A percentile compares a stretch with the other conserved stretches of the same genome.
phyloP scores from a whole-genome alignment of 1,284 basidiomycete species.

The Austroboletus novae-zelandiae region DNA sequence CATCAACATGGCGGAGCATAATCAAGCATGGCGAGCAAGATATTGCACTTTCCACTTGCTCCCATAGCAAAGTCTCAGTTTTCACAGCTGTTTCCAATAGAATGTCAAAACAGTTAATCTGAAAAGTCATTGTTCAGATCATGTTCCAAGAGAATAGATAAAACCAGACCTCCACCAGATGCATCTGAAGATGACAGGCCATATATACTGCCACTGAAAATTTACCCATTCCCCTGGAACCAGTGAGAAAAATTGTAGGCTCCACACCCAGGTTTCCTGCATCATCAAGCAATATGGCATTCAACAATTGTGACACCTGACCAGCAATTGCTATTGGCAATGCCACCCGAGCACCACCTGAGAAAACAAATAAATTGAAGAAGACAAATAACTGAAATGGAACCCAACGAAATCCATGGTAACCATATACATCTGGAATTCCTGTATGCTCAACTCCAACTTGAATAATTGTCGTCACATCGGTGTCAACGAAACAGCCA shows the following conservation, averaged over 20 bases:
- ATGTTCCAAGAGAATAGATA: neutral
- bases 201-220: conserved; percentile 57
- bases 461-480: conserved; percentile 74
- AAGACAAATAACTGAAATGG: neutral
- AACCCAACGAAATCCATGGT: conserved; percentile 51
- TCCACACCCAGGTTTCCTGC: conserved; percentile 61
- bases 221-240: conserved; percentile 75
- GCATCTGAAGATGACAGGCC: conserved; percentile 68
- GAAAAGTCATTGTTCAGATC: neutral
- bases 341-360: conserved; percentile 8
- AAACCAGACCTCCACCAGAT: conserved; percentile 70
- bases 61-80: conserved; percentile 75
- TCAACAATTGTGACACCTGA: conserved; percentile 50
- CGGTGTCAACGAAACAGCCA: conserved; percentile 84
- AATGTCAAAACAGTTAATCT: conserved; percentile 88
- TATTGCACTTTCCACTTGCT: conserved; percentile 78
- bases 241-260: conserved; percentile 71
- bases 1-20: conserved; percentile 83
- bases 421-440: conserved; percentile 60
- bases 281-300: conserved; percentile 53
- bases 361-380: neutral
- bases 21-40: conserved; percentile 86
- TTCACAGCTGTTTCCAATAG: conserved; percentile 79
- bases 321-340: conserved; percentile 25
- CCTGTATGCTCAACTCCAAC: conserved; percentile 72